A percentile compares a stretch with the other conserved stretches of the same genome.
Conservation (phyloP, 2,329 filamentous ascomycete species). For the Colletotrichum sp. region DNA sequence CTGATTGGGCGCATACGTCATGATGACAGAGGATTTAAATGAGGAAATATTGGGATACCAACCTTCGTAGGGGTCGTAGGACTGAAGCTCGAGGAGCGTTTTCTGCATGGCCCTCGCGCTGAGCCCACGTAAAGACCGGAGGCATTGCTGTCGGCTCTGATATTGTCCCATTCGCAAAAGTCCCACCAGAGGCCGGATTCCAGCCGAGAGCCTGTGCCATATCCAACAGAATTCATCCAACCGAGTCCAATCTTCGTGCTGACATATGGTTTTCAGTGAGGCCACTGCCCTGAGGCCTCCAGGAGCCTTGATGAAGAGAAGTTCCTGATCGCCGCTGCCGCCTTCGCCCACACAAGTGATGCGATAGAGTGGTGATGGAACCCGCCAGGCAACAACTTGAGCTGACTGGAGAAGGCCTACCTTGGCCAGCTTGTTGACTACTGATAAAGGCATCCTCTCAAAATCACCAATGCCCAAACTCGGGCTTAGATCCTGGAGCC, state of each 20-base stretch:
- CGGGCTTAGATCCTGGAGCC: accelerated
- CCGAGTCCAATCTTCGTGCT: not conserved
- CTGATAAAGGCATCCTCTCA: not conserved
- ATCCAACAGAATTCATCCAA: not conserved
- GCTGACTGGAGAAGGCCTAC: not conserved
- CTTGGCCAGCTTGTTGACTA: accelerated
- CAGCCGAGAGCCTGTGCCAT: not conserved
- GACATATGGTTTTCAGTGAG: not conserved
- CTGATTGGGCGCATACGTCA: not conserved
- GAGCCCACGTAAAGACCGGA: not conserved
- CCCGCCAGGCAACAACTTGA: not conserved
- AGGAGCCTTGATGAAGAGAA: not conserved
- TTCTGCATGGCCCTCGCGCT: not conserved
- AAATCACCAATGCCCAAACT: not conserved
- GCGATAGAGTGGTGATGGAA: not conserved
- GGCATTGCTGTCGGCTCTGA: not conserved
- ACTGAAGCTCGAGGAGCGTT: not conserved
- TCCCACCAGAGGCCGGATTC: not conserved
- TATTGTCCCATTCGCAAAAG: not conserved
- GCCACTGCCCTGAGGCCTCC: not conserved
- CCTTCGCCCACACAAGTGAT: not conserved
- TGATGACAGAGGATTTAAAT: not conserved
- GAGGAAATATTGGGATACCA: not conserved
- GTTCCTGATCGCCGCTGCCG: not conserved
- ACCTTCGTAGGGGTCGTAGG: not conserved